A percentile compares a stretch with the other conserved stretches of the same genome.
These are phyloP conservation scores for Trypanosoma boissoni DNA, from an alignment of 208 protist genomes.

Conservation along the genomic window DNA sequence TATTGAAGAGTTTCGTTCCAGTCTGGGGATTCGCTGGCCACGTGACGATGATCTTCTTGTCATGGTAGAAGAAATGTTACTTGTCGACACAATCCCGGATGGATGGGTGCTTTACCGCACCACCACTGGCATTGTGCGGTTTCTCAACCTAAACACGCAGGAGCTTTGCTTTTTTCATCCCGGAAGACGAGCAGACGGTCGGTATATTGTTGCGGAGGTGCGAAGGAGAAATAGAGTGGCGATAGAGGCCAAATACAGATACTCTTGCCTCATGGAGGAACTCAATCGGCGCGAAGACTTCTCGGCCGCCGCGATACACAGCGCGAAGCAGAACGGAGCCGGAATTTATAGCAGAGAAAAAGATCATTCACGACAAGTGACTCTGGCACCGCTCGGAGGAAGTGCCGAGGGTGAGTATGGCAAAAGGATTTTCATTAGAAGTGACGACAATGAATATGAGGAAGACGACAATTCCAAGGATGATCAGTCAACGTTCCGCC, in stretches of 20 bases:
- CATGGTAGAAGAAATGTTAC: conserved; percentile 80
- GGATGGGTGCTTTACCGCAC: conserved; percentile 89
- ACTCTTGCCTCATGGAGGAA: conserved; percentile 60
- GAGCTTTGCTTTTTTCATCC: conserved; percentile 87
- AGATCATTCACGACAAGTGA: too few relatives aligned
- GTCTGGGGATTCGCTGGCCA: conserved; percentile 74
- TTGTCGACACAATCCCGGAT: conserved; percentile 80
- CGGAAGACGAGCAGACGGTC: conserved; percentile 57
- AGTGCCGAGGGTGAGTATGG: background rate
- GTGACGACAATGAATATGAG: conserved; percentile 13
- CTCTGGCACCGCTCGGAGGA: too few relatives aligned
- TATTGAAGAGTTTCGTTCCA: conserved; percentile 86
- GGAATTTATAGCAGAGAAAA: too few relatives aligned
- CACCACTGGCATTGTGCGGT: conserved; percentile 80
- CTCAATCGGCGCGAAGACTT: background rate
- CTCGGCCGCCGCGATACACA: background rate
- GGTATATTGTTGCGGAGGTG: conserved; percentile 64
- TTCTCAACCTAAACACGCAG: conserved; percentile 88
- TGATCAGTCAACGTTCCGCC: conserved; percentile 27
- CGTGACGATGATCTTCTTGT: conserved; percentile 82
- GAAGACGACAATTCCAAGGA: conserved; percentile 6
- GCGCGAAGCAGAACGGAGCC: too few relatives aligned
- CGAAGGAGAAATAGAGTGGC: conserved; percentile 62
- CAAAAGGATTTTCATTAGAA: background rate
- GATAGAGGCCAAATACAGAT: conserved; percentile 75